phyloP scores from a whole-genome alignment of 805 yeast genomes.

The Candida broadrunensis region DNA sequence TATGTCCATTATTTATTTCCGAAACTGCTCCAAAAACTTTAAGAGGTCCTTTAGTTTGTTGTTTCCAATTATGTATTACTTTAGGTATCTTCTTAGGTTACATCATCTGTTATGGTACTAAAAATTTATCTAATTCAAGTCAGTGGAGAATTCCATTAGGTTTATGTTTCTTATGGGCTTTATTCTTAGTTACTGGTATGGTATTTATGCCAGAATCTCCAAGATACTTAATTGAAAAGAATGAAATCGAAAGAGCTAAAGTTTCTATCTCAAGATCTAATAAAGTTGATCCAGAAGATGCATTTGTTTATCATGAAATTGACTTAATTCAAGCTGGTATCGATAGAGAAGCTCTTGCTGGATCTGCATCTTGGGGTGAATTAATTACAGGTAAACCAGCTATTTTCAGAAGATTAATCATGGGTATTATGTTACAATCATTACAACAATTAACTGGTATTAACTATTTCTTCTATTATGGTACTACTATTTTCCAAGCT shows the following conservation, averaged over 20 bases:
- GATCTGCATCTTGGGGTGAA: slow-evolving; percentile 64
- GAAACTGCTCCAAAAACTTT: slow-evolving; percentile 69
- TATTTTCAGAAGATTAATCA: slow-evolving; percentile 50
- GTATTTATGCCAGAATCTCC: slow-evolving; percentile 68
- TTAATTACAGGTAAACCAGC: slow-evolving; percentile 62
- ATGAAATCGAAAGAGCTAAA: slow-evolving; percentile 51
- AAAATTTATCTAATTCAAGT: slow-evolving; percentile 41
- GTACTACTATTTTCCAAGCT: slow-evolving; percentile 51
- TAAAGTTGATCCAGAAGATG: slow-evolving; percentile 51
- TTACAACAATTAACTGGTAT: slow-evolving; percentile 60
- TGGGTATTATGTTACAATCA: slow-evolving; percentile 58
- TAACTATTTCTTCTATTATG: slow-evolving; percentile 61
- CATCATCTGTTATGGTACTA: slow-evolving; percentile 63
- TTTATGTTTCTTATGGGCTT: slow-evolving; percentile 51
- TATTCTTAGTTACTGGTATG: slow-evolving; percentile 49
- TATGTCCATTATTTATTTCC: slow-evolving; percentile 63
- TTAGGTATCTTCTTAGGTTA: slow-evolving; percentile 70
- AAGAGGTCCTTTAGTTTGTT: slow-evolving; percentile 69
- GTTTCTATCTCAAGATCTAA: slow-evolving; percentile 54
- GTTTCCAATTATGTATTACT: slow-evolving; percentile 68
- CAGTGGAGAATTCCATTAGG: slow-evolving; percentile 71
- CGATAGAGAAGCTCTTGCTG: slow-evolving; percentile 59
- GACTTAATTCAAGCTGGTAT: slow-evolving; percentile 56
- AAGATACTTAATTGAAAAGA: slow-evolving; percentile 53
- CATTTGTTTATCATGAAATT: slow-evolving; percentile 51